Percentiles rank a stretch among this genome's conserved stretches.
phyloP scores from a whole-genome alignment of 2,329 filamentous ascomycete species.

The Fusarium redolens region DNA sequence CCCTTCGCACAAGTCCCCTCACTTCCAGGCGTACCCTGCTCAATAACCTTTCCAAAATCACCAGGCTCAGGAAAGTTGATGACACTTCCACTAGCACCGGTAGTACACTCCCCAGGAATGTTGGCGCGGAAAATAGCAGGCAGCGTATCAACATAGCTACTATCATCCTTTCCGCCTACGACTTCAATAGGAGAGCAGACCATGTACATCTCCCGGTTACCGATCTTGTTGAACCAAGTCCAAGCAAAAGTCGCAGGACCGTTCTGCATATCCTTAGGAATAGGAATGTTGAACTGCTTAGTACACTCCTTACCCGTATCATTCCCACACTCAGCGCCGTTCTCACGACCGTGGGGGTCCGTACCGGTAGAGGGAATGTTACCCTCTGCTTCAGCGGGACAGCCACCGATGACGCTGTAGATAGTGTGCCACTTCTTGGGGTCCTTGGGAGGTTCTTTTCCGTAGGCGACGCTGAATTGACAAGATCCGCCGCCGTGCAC shows the following conservation, averaged over 20 bases:
- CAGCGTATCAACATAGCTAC: conserved; percentile 29
- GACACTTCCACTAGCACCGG: conserved; percentile 30
- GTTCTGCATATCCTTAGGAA: conserved; percentile 46
- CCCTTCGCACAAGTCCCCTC: conserved; percentile 33
- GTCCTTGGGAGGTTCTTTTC: conserved; percentile 32
- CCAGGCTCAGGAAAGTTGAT: conserved; percentile 43
- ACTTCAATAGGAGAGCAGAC: conserved; percentile 80
- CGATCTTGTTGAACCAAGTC: conserved; percentile 82
- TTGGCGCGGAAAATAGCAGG: conserved; percentile 42
- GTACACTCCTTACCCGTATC: conserved; percentile 40
- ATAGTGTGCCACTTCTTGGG: conserved; percentile 38
- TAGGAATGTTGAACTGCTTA: conserved; percentile 41
- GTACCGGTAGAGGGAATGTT: conserved; percentile 19
- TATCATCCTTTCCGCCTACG: conserved; percentile 50
- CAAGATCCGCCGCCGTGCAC: conserved; percentile 45
- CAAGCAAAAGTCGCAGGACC: conserved; percentile 76
- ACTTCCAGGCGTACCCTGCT: conserved; percentile 18
- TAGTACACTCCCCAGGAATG: conserved; percentile 42
- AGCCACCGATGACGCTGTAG: conserved; percentile 43
- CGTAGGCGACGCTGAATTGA: conserved; percentile 44
- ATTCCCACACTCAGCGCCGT: conserved; percentile 38
- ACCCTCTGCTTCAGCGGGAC: conserved; percentile 40
- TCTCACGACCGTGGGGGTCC: conserved; percentile 36
- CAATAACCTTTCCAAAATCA: conserved; percentile 36
- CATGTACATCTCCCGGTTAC: conserved; percentile 89